Evolutionary conservation across 345 rosid species (phyloP).

Genomic region (Iberis pinnata): DNA sequence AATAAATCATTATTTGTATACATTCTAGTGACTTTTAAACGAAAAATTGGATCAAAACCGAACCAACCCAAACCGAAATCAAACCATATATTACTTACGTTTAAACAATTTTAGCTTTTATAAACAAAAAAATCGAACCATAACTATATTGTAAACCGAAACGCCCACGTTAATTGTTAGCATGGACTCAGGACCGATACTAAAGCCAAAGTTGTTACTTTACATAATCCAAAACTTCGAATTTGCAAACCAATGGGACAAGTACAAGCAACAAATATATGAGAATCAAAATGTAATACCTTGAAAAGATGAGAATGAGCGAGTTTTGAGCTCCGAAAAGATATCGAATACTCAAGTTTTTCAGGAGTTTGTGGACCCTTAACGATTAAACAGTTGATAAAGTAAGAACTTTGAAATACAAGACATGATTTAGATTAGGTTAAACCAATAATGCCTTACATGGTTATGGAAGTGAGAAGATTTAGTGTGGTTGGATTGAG

Average conservation of each 20-base stretch:
- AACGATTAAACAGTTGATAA: conserved; percentile 1
- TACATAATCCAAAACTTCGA: not conserved
- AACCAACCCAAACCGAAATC: no score
- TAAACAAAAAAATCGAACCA: no score
- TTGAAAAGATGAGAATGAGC: conserved; percentile 46
- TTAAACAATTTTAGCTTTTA: no score
- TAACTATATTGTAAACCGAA: no score
- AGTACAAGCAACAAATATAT: not conserved
- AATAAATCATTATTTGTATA: no score
- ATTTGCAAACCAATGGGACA: not conserved
- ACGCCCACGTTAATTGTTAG: no score
- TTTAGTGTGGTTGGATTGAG: conserved; percentile 58
- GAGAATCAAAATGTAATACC: conserved; percentile 31
- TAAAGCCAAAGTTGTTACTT: no score
- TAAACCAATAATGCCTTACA: conserved; percentile 35
- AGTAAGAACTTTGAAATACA: not conserved
- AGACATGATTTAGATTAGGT: not conserved
- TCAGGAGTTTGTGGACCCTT: conserved; percentile 91
- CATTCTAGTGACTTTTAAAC: no score
- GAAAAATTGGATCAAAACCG: no score
- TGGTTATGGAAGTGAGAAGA: conserved; percentile 60
- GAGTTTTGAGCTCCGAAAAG: conserved; percentile 43
- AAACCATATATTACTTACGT: no score
- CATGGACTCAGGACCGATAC: no score
- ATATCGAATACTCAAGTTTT: conserved; percentile 50